Conservation (phyloP, 2,329 filamentous ascomycete species). For the Calonectria fujianensis region DNA sequence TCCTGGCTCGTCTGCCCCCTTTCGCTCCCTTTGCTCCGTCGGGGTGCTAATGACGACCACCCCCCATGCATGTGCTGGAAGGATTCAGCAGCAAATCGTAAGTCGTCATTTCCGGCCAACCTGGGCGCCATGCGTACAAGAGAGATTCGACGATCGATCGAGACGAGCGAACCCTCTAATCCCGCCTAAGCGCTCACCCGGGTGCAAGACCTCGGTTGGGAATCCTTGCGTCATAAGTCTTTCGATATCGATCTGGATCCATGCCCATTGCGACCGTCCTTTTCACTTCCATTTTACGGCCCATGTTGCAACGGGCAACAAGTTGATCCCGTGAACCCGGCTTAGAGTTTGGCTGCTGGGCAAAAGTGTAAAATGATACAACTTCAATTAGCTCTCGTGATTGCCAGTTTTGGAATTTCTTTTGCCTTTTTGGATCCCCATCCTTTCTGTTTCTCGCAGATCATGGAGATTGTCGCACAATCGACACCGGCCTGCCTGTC, state of each 20-base stretch:
- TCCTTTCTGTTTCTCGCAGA: neutral
- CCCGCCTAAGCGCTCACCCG: conserved; percentile 12
- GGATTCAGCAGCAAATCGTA: conserved; percentile 18
- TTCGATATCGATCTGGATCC: conserved; percentile 39
- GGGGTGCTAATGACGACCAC: neutral
- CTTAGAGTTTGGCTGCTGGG: conserved; percentile 21
- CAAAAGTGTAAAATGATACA: conserved; percentile 20
- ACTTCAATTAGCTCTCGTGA: neutral
- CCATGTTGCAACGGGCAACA: conserved; percentile 26
- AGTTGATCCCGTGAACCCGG: conserved; percentile 14
- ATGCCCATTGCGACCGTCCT: conserved; percentile 20
- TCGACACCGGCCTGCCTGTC: neutral
- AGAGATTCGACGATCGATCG: conserved; percentile 26
- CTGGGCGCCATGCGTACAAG: neutral
- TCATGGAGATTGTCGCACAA: conserved; percentile 16
- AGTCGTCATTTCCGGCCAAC: conserved; percentile 24
- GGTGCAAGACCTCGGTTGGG: conserved; percentile 23
- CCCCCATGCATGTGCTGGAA: neutral
- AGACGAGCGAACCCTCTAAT: neutral
- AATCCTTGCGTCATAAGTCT: conserved; percentile 36
- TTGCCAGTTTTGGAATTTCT: conserved; percentile 4
- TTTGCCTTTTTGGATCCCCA: neutral
- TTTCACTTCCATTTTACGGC: conserved; percentile 1
- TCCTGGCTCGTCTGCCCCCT: neutral
- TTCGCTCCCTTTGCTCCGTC: neutral